Evolutionary conservation across 2,329 filamentous ascomycete species (phyloP).

Genomic region (Diatrype stigma): DNA sequence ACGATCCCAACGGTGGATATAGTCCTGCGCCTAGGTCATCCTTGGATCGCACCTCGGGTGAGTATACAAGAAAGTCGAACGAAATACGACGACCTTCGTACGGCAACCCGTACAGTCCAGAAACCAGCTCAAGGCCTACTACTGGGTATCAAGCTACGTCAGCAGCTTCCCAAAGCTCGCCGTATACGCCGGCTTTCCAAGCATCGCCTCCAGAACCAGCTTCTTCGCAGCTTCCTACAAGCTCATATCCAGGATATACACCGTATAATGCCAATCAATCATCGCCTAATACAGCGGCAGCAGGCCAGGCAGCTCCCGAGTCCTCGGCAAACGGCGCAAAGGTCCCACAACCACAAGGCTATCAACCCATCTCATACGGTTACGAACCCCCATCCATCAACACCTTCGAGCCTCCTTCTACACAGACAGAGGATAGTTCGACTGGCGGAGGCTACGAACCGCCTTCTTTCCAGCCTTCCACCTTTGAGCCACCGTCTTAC

Average conservation of each 20-base stretch:
- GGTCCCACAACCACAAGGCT: slow-evolving; percentile 24
- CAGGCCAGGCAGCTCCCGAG: slow-evolving; percentile 8
- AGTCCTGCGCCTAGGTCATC: slow-evolving; percentile 35
- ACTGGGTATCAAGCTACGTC: slow-evolving; percentile 27
- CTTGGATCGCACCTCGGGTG: slow-evolving; percentile 42
- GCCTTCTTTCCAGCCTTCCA: slow-evolving; percentile 56
- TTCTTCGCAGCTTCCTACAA: slow-evolving; percentile 11
- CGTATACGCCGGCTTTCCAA: slow-evolving; percentile 9
- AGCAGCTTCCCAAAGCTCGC: not conserved
- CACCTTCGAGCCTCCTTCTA: slow-evolving; percentile 26
- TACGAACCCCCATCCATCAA: slow-evolving; percentile 45
- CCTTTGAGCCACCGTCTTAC: slow-evolving; percentile 55
- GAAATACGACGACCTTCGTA: slow-evolving; percentile 36
- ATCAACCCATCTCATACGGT: slow-evolving; percentile 46
- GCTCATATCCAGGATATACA: slow-evolving; percentile 24
- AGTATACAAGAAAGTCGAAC: slow-evolving; percentile 35
- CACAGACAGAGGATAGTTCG: slow-evolving; percentile 24
- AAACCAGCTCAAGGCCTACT: slow-evolving; percentile 22
- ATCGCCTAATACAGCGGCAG: slow-evolving; percentile 6
- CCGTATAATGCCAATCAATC: slow-evolving; percentile 17
- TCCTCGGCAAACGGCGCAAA: slow-evolving; percentile 7
- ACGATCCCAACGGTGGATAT: slow-evolving; percentile 30
- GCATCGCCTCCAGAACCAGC: slow-evolving; percentile 13
- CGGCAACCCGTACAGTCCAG: slow-evolving; percentile 30
- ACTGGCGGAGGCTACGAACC: slow-evolving; percentile 52